Evolutionary conservation across 257 asterid species (phyloP), one percentile per base, ranked within the genome.

Genomic region (Lycium ferocissimum): DNA sequence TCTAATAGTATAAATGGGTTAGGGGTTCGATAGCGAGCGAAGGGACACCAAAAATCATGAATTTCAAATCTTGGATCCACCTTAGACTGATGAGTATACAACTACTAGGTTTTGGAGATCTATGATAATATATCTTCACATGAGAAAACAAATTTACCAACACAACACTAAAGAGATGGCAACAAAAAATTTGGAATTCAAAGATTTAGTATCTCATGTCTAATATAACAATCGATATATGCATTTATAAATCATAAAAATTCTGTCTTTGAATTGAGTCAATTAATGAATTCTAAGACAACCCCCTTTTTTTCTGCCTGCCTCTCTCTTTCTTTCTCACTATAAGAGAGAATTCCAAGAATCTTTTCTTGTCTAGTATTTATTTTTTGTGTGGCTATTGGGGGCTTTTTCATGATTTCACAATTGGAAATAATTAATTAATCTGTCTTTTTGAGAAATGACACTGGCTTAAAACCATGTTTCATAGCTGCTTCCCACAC

Each of bases 401-500:
- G 49, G 75, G 22, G 5, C 17, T 13, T 75, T 72, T 49, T 22
- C 62, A 75, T 49, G 81, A 49, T 43, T 49, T 75, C 61, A 75
- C 81, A 13, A 12, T 33, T 66, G 43, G 66, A 9, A 22, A 9
- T 35, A 75, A 59, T 59, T n/a, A 59, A 59, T 76, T 82, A n/a
- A 65, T 75, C 82, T 58, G 61, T 13, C 73, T 84, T 84, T 20
- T 37, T 72, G 54, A 49, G 66, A 71, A 58, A 79, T 47, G 91
- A 88, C 5, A 88, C 88, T 3, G 95, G 94, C 87, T 88, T 93
- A 13, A 93, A 53, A 1, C 97, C 97, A 86, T 89, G 96, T 66
- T 88, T 93, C 85, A 91, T 0, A 66, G 97, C 97, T 85, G 97
- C 94, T 56, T 89, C 87, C 96, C 97, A 93, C 49, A 92, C 97